Evolutionary conservation across 2,329 filamentous ascomycete species (phyloP).

Genomic region (Chaetomium strumarium): DNA sequence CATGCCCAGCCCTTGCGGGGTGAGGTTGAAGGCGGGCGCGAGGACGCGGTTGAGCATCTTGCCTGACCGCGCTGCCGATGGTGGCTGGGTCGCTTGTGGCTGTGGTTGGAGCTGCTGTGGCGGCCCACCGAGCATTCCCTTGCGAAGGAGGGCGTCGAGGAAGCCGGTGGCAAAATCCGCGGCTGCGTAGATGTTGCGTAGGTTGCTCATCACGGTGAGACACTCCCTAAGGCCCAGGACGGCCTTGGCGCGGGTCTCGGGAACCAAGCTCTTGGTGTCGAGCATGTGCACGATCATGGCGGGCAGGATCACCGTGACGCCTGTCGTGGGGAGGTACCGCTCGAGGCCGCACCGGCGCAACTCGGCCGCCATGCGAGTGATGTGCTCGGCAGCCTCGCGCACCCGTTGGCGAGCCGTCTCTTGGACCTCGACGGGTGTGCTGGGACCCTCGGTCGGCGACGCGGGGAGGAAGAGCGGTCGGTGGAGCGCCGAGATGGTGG

Average conservation of each 20-base stretch:
- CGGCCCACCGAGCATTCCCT: slow-evolving; percentile 30
- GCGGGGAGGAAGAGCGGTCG: slow-evolving; percentile 84
- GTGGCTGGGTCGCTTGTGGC: slow-evolving; percentile 14
- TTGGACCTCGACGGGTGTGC: slow-evolving; percentile 62
- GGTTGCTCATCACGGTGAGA: slow-evolving; percentile 82
- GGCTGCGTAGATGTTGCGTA: slow-evolving; percentile 84
- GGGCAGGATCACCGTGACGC: slow-evolving; percentile 81
- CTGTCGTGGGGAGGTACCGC: slow-evolving; percentile 75
- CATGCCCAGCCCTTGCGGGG: background rate
- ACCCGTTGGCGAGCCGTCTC: slow-evolving; percentile 79
- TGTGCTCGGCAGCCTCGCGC: slow-evolving; percentile 75
- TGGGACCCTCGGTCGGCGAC: slow-evolving; percentile 48
- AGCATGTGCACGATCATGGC: slow-evolving; percentile 90
- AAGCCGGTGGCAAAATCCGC: slow-evolving; percentile 96
- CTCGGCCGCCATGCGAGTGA: slow-evolving; percentile 74
- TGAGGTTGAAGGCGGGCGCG: slow-evolving; percentile 12
- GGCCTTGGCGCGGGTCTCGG: slow-evolving; percentile 63
- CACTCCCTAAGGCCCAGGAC: slow-evolving; percentile 85
- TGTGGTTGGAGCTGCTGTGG: background rate
- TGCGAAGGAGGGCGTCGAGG: slow-evolving; percentile 82
- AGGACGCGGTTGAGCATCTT: slow-evolving; percentile 15
- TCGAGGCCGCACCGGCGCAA: slow-evolving; percentile 68
- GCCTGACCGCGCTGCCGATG: slow-evolving; percentile 4
- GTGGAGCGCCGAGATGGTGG: slow-evolving; percentile 84
- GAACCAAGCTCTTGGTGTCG: slow-evolving; percentile 78